Evolutionary conservation across 2,329 filamentous ascomycete genomes (phyloP).

Genomic region (Endoconidiophora laricicola): DNA sequence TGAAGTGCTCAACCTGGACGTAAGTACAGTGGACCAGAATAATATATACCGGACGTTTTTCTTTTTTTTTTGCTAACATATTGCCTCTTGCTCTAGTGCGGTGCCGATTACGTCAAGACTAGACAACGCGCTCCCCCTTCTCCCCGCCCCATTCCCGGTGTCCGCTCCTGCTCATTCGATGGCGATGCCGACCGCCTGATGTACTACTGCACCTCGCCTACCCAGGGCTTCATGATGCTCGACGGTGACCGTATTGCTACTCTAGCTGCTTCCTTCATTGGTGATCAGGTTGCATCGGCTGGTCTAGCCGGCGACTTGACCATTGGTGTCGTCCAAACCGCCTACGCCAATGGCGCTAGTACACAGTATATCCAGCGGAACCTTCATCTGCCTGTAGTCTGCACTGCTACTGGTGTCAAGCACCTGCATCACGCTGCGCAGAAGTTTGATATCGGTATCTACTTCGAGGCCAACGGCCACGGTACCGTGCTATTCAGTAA

Average conservation of each 20-base stretch:
- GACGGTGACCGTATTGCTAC: slow-evolving; percentile 96
- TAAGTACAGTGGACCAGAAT: slow-evolving; percentile 25
- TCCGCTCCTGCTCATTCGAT: slow-evolving; percentile 79
- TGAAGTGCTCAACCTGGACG: slow-evolving; percentile 75
- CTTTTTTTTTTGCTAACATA: too few relatives aligned
- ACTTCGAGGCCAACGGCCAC: slow-evolving; percentile 97
- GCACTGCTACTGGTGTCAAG: slow-evolving; percentile 92
- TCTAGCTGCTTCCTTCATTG: slow-evolving; percentile 82
- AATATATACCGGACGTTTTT: background rate
- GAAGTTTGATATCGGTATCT: slow-evolving; percentile 88
- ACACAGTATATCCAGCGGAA: slow-evolving; percentile 83
- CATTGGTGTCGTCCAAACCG: slow-evolving; percentile 91
- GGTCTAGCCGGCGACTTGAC: slow-evolving; percentile 66
- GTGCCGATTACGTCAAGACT: slow-evolving; percentile 95
- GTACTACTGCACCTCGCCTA: slow-evolving; percentile 79
- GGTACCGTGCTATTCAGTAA: slow-evolving; percentile 90
- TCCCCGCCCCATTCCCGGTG: slow-evolving; percentile 58
- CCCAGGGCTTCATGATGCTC: slow-evolving; percentile 75
- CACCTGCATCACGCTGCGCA: slow-evolving; percentile 93
- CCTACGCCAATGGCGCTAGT: slow-evolving; percentile 90
- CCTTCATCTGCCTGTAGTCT: slow-evolving; percentile 75
- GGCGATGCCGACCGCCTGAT: slow-evolving; percentile 91
- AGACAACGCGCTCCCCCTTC: slow-evolving; percentile 77
- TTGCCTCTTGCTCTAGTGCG: slow-evolving; percentile 40
- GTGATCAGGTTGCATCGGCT: slow-evolving; percentile 66